These are phyloP conservation scores for Penicillium aurantiogriseum DNA, from an alignment of 2,329 filamentous ascomycete species.

Conservation along the genomic window DNA sequence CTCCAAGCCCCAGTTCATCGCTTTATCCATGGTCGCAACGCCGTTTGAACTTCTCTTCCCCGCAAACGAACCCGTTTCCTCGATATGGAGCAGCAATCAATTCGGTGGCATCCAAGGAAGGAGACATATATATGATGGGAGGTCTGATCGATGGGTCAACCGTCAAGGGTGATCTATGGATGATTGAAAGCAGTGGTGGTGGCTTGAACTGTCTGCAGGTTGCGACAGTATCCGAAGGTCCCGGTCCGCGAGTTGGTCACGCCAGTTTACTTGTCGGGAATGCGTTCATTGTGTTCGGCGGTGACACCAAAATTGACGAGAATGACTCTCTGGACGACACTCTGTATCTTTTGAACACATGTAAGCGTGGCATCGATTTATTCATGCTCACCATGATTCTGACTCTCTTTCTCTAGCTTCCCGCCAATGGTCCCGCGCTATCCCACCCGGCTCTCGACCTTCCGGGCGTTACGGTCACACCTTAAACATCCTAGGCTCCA, in stretches of 20 bases:
- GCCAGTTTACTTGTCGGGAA: slow-evolving; percentile 93
- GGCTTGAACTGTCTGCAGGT: slow-evolving; percentile 90
- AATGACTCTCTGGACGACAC: slow-evolving; percentile 90
- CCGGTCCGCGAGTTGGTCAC: slow-evolving; percentile 91
- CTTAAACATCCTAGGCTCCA: slow-evolving; percentile 92
- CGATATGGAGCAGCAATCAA: slow-evolving; percentile 97
- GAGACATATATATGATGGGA: slow-evolving; percentile 96
- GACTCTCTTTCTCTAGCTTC: slow-evolving; percentile 62
- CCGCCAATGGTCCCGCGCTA: slow-evolving; percentile 93
- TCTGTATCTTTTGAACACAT: slow-evolving; percentile 93
- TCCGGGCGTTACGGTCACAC: slow-evolving; percentile 94
- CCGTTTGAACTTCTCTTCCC: slow-evolving; percentile 78
- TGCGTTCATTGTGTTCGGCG: slow-evolving; percentile 97
- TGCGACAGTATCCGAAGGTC: slow-evolving; percentile 87
- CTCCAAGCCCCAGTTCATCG: slow-evolving; percentile 66
- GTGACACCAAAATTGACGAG: slow-evolving; percentile 96
- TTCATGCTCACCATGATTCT: slow-evolving; percentile 30
- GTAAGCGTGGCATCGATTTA: slow-evolving; percentile 57
- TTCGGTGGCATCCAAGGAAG: slow-evolving; percentile 87
- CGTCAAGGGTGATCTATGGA: slow-evolving; percentile 96
- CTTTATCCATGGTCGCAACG: slow-evolving; percentile 96
- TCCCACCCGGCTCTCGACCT: slow-evolving; percentile 81
- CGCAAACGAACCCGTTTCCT: slow-evolving; percentile 83
- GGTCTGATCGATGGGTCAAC: slow-evolving; percentile 92
- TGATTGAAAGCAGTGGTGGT: slow-evolving; percentile 82